Evolutionary conservation across 78 protist genomes (phyloP).

Genomic region (Polysphondylium violaceum): DNA sequence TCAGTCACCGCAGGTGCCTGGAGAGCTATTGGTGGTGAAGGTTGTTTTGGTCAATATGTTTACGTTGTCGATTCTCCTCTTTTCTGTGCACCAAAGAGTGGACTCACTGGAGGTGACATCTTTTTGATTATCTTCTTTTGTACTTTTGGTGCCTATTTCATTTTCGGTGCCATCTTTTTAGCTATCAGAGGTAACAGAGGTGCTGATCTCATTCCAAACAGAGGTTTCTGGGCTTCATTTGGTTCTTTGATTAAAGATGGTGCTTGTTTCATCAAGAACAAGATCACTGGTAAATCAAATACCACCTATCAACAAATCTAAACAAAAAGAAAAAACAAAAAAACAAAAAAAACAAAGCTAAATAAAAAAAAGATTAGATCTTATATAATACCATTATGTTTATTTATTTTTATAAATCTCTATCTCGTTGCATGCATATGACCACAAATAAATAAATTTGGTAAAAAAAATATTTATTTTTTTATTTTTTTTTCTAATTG

Average conservation of each 20-base stretch:
- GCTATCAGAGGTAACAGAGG: conserved; percentile 17
- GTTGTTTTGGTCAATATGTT: too few species aligned
- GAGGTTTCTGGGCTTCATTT: conserved; percentile 12
- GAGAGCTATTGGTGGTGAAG: too few species aligned
- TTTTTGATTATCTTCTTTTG: conserved; percentile 21
- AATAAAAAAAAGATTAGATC: background rate
- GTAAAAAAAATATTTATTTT: too few species aligned
- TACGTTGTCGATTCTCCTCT: too few species aligned
- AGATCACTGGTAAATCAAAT: conserved; percentile 2
- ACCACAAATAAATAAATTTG: too few species aligned
- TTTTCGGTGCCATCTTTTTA: conserved; percentile 1
- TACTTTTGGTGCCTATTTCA: conserved; percentile 29
- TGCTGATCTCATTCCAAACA: too few species aligned
- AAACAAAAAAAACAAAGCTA: background rate
- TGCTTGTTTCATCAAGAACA: conserved; percentile 17
- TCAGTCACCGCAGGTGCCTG: too few species aligned
- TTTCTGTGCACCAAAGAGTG: background rate
- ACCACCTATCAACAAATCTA: conserved; percentile 32
- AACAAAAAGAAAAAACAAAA: conserved; percentile 8
- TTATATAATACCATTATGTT: too few species aligned
- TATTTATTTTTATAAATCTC: too few species aligned
- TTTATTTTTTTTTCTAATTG: too few species aligned
- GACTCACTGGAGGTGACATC: conserved; percentile 27
- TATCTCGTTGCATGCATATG: too few species aligned
- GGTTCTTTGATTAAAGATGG: conserved; percentile 32